A percentile compares a stretch with the other conserved stretches of the same genome.
These are phyloP conservation scores for Phialocephala subalpina DNA, from an alignment of 2,329 filamentous ascomycete genomes.

Conservation along the genomic window DNA sequence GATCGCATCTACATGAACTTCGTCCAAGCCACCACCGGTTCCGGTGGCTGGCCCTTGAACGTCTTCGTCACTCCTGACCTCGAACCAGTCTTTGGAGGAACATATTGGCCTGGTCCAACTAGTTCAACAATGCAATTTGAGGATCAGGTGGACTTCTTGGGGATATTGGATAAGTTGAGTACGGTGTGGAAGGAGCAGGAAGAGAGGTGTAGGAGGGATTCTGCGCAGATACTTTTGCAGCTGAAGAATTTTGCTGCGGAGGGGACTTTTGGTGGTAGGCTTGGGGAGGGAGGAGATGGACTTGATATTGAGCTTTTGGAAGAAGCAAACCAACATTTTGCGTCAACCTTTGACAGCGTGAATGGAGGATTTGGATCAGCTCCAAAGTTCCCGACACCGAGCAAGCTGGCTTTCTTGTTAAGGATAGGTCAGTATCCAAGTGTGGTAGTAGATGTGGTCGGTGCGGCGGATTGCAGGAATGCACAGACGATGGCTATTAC, in stretches of 20 bases:
- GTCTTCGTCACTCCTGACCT: constrained; percentile 95
- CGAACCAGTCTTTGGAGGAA: constrained; percentile 93
- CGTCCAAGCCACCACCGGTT: constrained; percentile 89
- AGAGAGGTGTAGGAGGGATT: constrained; percentile 81
- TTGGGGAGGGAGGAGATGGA: constrained; percentile 64
- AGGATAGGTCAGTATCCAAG: constrained; percentile 75
- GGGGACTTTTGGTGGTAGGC: constrained; percentile 67
- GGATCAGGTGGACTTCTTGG: constrained; percentile 79
- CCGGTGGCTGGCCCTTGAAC: constrained; percentile 93
- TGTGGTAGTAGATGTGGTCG: constrained; percentile 87
- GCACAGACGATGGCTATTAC: constrained; percentile 82
- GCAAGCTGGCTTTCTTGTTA: constrained; percentile 84
- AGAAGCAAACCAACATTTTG: constrained; percentile 85
- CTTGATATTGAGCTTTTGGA: constrained; percentile 91
- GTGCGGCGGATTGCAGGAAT: constrained; percentile 75
- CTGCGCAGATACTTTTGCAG: constrained; percentile 81
- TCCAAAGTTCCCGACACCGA: constrained; percentile 90
- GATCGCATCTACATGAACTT: constrained; percentile 99
- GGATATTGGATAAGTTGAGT: constrained; percentile 81
- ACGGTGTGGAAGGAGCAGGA: constrained; percentile 85
- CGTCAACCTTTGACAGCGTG: constrained; percentile 78
- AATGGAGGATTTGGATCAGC: constrained; percentile 82
- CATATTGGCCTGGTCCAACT: constrained; percentile 79
- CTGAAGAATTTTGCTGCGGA: constrained; percentile 89
- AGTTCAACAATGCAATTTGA: constrained; percentile 50